Conservation (phyloP, 768 basidiomycete genomes). For the Pulveroboletus sp. region DNA sequence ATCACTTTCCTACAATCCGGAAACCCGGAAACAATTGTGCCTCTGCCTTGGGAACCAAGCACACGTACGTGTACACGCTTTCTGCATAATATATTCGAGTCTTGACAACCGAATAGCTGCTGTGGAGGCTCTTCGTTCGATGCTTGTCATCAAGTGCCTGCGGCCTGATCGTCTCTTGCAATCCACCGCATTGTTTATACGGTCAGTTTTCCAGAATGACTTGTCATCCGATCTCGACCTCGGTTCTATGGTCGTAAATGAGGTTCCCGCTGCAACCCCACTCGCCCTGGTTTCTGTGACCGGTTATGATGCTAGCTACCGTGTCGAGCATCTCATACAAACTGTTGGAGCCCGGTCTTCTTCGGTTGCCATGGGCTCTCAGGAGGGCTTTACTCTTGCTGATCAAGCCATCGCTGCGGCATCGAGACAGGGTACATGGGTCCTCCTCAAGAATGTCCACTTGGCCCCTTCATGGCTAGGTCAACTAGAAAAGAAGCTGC, state of each 20-base stretch:
- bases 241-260: conserved; percentile 69
- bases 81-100: not conserved
- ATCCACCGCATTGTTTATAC: conserved; percentile 74
- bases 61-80: conserved; percentile 56
- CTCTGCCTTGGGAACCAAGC: conserved; percentile 74
- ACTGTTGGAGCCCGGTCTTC: conserved; percentile 73
- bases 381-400: conserved; percentile 94
- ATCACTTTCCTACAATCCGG: conserved; percentile 61
- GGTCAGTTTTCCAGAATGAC: conserved; percentile 75
- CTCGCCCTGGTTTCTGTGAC: conserved; percentile 90
- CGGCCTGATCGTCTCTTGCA: conserved; percentile 90
- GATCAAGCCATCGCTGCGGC: conserved; percentile 95
- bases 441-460: conserved; percentile 96
- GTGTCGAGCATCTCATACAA: conserved; percentile 84
- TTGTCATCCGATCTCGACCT: conserved; percentile 81
- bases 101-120: conserved; percentile 47
- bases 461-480: conserved; percentile 95
- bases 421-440: conserved; percentile 93
- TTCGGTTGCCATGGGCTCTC: conserved; percentile 97
- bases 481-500: conserved; percentile 93
- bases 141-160: conserved; percentile 85
- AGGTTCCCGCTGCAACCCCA: conserved; percentile 79
- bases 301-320: conserved; percentile 98
- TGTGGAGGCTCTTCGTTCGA: conserved; percentile 68
- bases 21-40: conserved; percentile 66